Conservation (phyloP, 352 stramenopile species). For the Phytophthora melonis region DNA sequence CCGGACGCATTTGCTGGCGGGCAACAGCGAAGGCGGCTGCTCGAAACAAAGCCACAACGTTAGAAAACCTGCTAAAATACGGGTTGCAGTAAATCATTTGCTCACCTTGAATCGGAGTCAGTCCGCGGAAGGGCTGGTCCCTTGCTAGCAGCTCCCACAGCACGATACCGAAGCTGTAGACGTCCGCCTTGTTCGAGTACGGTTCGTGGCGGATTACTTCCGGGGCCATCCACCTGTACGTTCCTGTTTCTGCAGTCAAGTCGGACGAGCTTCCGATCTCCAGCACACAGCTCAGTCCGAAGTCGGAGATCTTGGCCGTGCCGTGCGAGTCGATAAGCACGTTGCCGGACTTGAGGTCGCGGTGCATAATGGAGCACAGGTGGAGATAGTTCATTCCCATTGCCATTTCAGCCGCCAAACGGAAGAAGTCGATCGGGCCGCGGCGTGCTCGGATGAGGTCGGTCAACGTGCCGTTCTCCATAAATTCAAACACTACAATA, state of each 20-base stretch:
- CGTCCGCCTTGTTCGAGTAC: slow-evolving; percentile 95
- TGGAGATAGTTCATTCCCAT: slow-evolving; percentile 97
- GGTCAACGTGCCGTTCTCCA: slow-evolving; percentile 88
- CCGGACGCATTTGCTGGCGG: slow-evolving; percentile 85
- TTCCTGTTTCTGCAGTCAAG: slow-evolving; percentile 88
- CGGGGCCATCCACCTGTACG: slow-evolving; percentile 96
- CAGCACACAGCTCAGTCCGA: slow-evolving; percentile 87
- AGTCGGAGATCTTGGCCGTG: slow-evolving; percentile 91
- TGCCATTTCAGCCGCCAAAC: slow-evolving; percentile 75
- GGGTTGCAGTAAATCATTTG: slow-evolving; percentile 2
- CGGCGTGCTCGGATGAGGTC: slow-evolving; percentile 80
- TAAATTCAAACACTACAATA: slow-evolving; percentile 84
- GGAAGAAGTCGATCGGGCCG: slow-evolving; percentile 84
- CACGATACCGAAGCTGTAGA: slow-evolving; percentile 95
- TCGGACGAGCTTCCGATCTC: slow-evolving; percentile 82
- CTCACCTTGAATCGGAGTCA: slow-evolving; percentile 87
- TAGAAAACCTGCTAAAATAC: neutral
- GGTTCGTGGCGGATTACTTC: slow-evolving; percentile 94
- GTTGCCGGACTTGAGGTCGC: slow-evolving; percentile 97
- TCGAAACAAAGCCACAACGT: slow-evolving; percentile 14
- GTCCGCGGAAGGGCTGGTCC: slow-evolving; percentile 84
- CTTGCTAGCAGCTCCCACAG: slow-evolving; percentile 89
- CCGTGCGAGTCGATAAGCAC: slow-evolving; percentile 87
- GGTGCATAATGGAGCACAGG: slow-evolving; percentile 94
- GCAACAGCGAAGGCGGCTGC: slow-evolving; percentile 86